Base-by-base conservation (phyloP, 108 stramenopile genomes). In the Craspedostauros australis region DNA sequence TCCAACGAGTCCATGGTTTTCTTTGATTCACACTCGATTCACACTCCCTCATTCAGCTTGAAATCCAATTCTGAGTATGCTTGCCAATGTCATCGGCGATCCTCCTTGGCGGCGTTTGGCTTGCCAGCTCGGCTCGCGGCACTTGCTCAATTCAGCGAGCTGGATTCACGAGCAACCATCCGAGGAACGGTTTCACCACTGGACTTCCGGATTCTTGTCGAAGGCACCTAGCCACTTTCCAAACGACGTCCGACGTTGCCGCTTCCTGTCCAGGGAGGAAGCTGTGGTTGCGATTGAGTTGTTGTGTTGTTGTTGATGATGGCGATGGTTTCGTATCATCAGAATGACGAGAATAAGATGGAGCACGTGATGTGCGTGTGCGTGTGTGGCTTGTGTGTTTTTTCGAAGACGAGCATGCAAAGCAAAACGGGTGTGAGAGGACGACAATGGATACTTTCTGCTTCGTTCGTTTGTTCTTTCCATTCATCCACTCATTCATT, bases 231-330 rank as follows among this genome's bases (percentile, higher is more conserved):
- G 14, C 75, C 77, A 15, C 61, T 64, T 52, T 86, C 83, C 25
- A 39, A 0, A 86, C 89, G 39, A 84, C 77, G 54, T 86, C n/a
- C 89, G 21, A 91, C 84, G 55, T 91, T 91, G 0, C 89, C 89
- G 82, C 89, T 66, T 91, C 89, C 66, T 91, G 89, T 0, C 89
- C 89, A 2, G 89, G 89, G 23, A 91, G 47, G 61, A 73, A 94
- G 55, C 76, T 76, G 19, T 28, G 18, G 16, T n/a, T 8, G 4
- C 47, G 12, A n/a, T n/a, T n/a, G n/a, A n/a, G n/a, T n/a, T n/a
- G n/a, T n/a, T n/a, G n/a, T n/a, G n/a, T n/a, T n/a, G n/a, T n/a
- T n/a, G n/a, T n/a, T n/a, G n/a, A n/a, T n/a, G n/a, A n/a, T n/a
- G n/a, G n/a, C n/a, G n/a, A n/a, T n/a, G n/a, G n/a, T n/a, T n/a